A percentile compares a stretch with the other conserved stretches of the same genome.
Conservation (phyloP, 2,329 filamentous ascomycete genomes). For the Fulvia fulva region DNA sequence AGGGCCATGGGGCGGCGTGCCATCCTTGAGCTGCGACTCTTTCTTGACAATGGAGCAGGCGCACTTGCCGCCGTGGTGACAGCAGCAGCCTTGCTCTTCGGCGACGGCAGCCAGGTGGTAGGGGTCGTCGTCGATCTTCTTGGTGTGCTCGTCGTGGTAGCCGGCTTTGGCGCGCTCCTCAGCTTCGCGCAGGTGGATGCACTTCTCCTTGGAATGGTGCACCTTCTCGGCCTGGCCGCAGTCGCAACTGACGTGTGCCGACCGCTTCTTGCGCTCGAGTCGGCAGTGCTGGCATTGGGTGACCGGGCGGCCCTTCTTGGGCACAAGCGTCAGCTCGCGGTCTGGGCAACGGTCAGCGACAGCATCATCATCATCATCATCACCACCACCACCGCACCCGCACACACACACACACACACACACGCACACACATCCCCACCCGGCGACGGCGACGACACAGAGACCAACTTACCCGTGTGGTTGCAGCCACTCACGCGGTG, state of each 20-base stretch:
- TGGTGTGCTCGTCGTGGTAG: slow-evolving; percentile 22
- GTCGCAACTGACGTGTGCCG: slow-evolving; percentile 93
- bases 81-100: slow-evolving; percentile 47
- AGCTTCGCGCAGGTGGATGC: slow-evolving; percentile 39
- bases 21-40: slow-evolving; percentile 36
- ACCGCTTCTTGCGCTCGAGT: slow-evolving; percentile 89
- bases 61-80: slow-evolving; percentile 57
- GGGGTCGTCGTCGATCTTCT: slow-evolving; percentile 19
- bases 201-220: slow-evolving; percentile 52
- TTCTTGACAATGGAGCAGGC: slow-evolving; percentile 57
- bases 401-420: too few species aligned
- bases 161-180: slow-evolving; percentile 33
- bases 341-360: slow-evolving; percentile 52
- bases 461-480: slow-evolving; percentile 71
- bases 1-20: slow-evolving; percentile 33
- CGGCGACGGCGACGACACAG: background rate
- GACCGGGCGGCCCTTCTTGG: slow-evolving; percentile 94
- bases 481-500: slow-evolving; percentile 99
- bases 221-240: slow-evolving; percentile 77
- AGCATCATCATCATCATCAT: too few species aligned
- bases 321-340: slow-evolving; percentile 87
- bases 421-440: too few species aligned
- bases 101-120: slow-evolving; percentile 31
- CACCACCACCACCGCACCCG: too few species aligned
- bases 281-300: slow-evolving; percentile 98